Evolutionary conservation across 1,284 basidiomycete genomes (phyloP), one percentile per base, ranked within the genome.

Genomic region (Erythrobasidium hasegawianum): DNA sequence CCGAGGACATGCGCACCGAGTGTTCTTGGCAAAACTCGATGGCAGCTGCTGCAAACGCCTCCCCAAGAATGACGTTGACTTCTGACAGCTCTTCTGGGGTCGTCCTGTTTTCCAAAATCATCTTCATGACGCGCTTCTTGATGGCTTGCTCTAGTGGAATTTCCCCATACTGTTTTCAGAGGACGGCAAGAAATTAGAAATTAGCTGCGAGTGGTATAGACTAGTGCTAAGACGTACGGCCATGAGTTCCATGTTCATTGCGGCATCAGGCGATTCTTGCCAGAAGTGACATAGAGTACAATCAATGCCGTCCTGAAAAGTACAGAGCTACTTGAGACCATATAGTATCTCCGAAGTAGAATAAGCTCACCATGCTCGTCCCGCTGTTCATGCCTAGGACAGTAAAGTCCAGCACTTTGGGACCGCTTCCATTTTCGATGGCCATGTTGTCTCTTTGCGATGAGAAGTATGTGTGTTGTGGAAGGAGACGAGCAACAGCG

Each of bases 351-450:
- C 20, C 50, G 47, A 61, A 33, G 24, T 14, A 14, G 18, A 39
- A 0, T 18, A 27, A 8, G 29, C 65, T 26, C 26, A 55, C 72
- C 72, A 72, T 74, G 24, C 58, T 57, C 1, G 72, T 72, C 13
- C 72, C 72, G 16, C 57, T 62, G 67, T 74, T 74, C 59, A 74
- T 65, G 14, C 72, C 72, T 18, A 74, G 68, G 16, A 74, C 70
- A 18, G 65, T 72, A 26, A 72, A 70, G 66, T 73, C 71, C 43
- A 72, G 65, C 20, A 39, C 13, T 9, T 40, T 57, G 20, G 56
- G 43, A 18, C 55, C 50, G 9, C 52, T 57, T 20, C 56, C 56
- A 22, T 47, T 47, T 14, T 47, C 45, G 45, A 47, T 47, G 16
- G 45, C 45, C 45, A 47, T 47, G 45, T 5, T 24, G 22, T 33